Evolutionary conservation across 768 basidiomycete species (phyloP).

Genomic region (Mycena pura): DNA sequence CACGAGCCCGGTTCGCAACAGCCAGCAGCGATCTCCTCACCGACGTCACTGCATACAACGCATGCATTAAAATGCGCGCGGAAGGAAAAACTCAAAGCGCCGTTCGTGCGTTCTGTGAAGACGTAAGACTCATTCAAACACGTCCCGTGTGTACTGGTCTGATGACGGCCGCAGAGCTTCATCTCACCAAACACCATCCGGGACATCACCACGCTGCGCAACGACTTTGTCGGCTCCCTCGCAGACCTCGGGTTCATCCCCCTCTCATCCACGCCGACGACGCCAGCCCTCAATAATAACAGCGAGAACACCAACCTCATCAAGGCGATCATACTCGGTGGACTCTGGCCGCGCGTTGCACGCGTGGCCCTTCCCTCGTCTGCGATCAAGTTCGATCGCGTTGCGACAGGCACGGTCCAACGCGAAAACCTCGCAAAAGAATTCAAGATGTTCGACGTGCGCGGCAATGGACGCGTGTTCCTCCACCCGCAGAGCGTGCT

Average conservation of each 20-base stretch:
- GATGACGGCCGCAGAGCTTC: constrained; percentile 65
- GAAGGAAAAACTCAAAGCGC: constrained; percentile 54
- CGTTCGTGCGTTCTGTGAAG: constrained; percentile 72
- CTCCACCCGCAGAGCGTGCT: constrained; percentile 84
- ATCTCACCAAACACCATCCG: constrained; percentile 76
- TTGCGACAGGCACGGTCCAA: constrained; percentile 83
- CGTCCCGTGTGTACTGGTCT: background rate
- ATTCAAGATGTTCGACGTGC: constrained; percentile 81
- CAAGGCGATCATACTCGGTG: constrained; percentile 85
- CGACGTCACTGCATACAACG: constrained; percentile 77
- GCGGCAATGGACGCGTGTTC: constrained; percentile 71
- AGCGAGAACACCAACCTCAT: constrained; percentile 74
- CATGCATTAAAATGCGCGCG: constrained; percentile 57
- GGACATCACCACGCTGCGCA: constrained; percentile 79
- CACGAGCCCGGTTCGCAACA: constrained; percentile 70
- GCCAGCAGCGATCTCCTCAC: constrained; percentile 87
- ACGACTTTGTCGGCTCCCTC: constrained; percentile 78
- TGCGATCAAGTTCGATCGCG: constrained; percentile 83
- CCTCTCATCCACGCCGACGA: constrained; percentile 48
- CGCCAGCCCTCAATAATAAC: constrained; percentile 66
- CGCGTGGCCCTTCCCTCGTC: constrained; percentile 76
- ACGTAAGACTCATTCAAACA: constrained; percentile 45
- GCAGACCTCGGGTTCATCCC: constrained; percentile 74
- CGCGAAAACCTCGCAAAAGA: constrained; percentile 87
- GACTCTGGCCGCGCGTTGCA: constrained; percentile 85